Evolutionary conservation across 768 basidiomycete species (phyloP).

Genomic region (Boletus vinaceobasis): DNA sequence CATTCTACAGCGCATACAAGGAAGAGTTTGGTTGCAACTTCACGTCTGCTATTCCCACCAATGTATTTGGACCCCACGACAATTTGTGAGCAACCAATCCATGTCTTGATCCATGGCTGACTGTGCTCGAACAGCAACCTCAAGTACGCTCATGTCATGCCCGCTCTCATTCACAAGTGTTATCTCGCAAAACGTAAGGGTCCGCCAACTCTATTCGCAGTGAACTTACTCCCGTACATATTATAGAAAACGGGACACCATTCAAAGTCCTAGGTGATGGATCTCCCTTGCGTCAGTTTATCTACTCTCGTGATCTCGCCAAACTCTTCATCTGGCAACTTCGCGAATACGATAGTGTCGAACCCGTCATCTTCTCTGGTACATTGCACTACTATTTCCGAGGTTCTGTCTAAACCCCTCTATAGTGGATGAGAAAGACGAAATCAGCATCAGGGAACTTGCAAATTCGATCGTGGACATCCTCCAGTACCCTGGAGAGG

Average conservation of each 20-base stretch:
- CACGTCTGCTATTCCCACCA: conserved; percentile 95
- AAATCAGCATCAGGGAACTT: conserved; percentile 88
- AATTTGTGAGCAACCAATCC: conserved; percentile 62
- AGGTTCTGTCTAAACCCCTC: neutral
- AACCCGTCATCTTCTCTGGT: conserved; percentile 92
- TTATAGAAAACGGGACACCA: conserved; percentile 70
- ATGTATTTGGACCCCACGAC: conserved; percentile 93
- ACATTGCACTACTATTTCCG: conserved; percentile 9
- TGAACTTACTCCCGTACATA: neutral
- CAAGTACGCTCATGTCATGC: conserved; percentile 91
- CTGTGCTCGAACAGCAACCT: conserved; percentile 58
- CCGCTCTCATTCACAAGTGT: conserved; percentile 90
- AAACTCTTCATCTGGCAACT: conserved; percentile 94
- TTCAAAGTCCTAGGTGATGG: conserved; percentile 90
- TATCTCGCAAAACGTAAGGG: conserved; percentile 80
- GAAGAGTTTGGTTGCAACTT: conserved; percentile 94
- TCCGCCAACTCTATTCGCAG: neutral
- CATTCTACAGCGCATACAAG: conserved; percentile 74
- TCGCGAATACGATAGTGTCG: conserved; percentile 86
- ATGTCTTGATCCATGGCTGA: neutral
- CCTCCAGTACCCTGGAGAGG: conserved; percentile 74
- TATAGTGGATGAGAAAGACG: conserved; percentile 87
- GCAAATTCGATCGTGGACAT: conserved; percentile 89
- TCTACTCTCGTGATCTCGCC: conserved; percentile 94
- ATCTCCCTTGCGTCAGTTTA: conserved; percentile 93